Evolutionary conservation across 768 basidiomycete genomes (phyloP), one percentile per base, ranked within the genome.

Genomic region (Mycena haematopus): DNA sequence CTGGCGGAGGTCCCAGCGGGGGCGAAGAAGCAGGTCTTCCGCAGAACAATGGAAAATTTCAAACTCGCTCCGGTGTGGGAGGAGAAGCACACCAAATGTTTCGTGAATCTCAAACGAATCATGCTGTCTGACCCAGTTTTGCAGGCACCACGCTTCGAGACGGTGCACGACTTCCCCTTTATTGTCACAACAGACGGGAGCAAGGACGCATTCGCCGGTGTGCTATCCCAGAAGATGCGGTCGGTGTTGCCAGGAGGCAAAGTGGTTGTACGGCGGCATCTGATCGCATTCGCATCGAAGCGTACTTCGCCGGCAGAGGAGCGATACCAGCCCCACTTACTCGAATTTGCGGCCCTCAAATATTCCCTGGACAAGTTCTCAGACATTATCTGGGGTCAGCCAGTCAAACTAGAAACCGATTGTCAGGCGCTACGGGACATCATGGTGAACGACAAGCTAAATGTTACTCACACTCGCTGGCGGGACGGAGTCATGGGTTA

Each of bases 381-480:
- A 4, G 14, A 51, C 50, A 35, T 51, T 1, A 22, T 51, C 50
- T 51, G 33, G 50, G 50, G 50, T 15, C 33, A 51, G 31, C 50
- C 31, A 1, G n/a, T 51, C 10, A 33, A 21, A 31, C 19, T 51
- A 3, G 50, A 51, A 6, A 51, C 58, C 0, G 58, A 59, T 21
- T 59, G 58, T 27, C 36, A 29, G 25, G 72, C 72, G 0, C 52
- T 77, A 1, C 11, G 60, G 13, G 71, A 74, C 40, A 56, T 74
- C 0, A 59, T 76, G 14, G n/a, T 53, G 0, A 73, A 56, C 52
- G 65, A 66, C 46, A 64, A 67, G 6, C 56, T 71, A 11, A 63
- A 52, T 21, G 47, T 60, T 5, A 58, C 56, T 0, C 74, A 76
- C 52, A 64, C 69, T 0, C 27, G 69, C 9, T 77, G 74, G 75